Percentiles rank a stretch among this genome's conserved stretches.
Conservation (phyloP, 2,329 filamentous ascomycete genomes). For the Stagonosporopsis vannaccii region DNA sequence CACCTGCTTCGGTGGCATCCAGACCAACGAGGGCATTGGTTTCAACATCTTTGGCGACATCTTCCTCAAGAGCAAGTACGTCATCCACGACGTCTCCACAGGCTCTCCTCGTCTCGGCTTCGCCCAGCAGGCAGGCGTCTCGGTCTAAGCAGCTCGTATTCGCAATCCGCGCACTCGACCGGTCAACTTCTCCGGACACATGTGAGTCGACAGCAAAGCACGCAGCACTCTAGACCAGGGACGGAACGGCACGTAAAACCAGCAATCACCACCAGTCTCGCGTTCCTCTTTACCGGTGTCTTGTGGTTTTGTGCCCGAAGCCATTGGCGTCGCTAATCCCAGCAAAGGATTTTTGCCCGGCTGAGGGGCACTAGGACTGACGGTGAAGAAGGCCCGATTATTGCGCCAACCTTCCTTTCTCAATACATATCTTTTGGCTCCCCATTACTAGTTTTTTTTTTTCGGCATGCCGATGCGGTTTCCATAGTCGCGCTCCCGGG, state of each 20-base stretch:
- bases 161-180: neutral
- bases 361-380: neutral
- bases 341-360: neutral
- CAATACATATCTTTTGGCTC: constrained; percentile 11
- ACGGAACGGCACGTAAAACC: constrained; percentile 8
- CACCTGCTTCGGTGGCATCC: constrained; percentile 78
- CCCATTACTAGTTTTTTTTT: neutral
- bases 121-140: constrained; percentile 49
- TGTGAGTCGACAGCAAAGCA: neutral
- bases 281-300: constrained; percentile 1
- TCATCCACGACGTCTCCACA: constrained; percentile 61
- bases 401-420: constrained; percentile 7
- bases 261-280: neutral
- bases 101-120: constrained; percentile 53
- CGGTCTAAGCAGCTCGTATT: neutral
- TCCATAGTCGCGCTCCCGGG: neutral
- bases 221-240: neutral
- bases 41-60: constrained; percentile 78
- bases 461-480: constrained; percentile 14
- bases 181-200: neutral
- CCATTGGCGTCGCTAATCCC: neutral
- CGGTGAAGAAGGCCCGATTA: constrained; percentile 22
- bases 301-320: neutral
- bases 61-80: constrained; percentile 79
- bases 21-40: constrained; percentile 65